Evolutionary conservation across 345 rosid genomes (phyloP).

Genomic region (Citrus inodora): DNA sequence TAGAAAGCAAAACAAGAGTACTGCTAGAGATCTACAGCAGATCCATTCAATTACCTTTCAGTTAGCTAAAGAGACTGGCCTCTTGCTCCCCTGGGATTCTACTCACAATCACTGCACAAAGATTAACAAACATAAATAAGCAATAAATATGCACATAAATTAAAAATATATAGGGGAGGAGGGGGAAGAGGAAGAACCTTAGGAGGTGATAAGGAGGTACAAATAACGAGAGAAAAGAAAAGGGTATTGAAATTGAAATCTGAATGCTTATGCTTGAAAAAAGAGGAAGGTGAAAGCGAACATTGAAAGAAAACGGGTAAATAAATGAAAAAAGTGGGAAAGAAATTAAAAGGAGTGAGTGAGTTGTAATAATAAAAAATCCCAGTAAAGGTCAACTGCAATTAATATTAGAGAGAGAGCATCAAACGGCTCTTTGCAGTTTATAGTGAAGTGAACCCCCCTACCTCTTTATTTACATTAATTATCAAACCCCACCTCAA

Average conservation of each 20-base stretch:
- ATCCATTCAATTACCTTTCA: conserved; percentile 33
- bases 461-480: conserved; percentile 36
- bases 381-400: conserved; percentile 28
- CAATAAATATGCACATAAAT: not conserved
- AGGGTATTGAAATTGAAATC: conserved; percentile 4
- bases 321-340: not conserved
- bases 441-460: conserved; percentile 1
- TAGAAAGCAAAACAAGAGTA: conserved; percentile 27
- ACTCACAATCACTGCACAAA: conserved; percentile 20
- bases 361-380: conserved; percentile 26
- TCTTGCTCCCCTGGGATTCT: conserved; percentile 9
- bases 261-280: not conserved
- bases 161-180: not conserved
- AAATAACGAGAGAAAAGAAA: not conserved
- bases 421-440: conserved; percentile 16
- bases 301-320: conserved; percentile 1
- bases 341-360: conserved; percentile 7
- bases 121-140: not conserved
- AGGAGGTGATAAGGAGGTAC: not conserved
- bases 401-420: conserved; percentile 28
- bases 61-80: conserved; percentile 5
- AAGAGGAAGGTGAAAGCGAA: not conserved
- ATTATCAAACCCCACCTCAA: conserved; percentile 34
- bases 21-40: conserved; percentile 31
- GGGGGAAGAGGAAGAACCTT: not conserved